A percentile compares a stretch with the other conserved stretches of the same genome.
Evolutionary conservation across 2,329 filamentous ascomycete species (phyloP).

Genomic region (Ceratocystis ficicola): DNA sequence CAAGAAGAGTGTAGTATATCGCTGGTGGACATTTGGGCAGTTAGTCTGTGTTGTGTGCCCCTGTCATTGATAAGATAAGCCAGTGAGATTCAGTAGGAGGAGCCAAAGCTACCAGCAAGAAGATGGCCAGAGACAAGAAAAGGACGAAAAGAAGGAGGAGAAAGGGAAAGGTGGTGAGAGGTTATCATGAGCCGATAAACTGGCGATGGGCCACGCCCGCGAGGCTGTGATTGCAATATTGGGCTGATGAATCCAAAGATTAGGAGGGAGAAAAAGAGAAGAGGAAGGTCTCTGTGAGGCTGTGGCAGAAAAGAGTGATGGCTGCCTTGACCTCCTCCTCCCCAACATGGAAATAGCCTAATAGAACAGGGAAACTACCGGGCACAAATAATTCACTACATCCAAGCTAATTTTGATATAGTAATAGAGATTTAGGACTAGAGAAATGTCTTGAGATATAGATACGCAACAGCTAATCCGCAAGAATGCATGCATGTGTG

Average conservation of each 20-base stretch:
- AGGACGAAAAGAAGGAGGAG: background rate
- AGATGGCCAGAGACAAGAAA: background rate
- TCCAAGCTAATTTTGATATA: too few species aligned
- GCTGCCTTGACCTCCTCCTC: background rate
- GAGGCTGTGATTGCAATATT: background rate
- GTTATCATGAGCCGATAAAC: constrained; percentile 1
- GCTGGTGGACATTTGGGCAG: background rate
- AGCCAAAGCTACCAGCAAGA: background rate
- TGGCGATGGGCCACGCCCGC: background rate
- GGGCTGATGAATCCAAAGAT: background rate
- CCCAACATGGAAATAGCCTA: background rate
- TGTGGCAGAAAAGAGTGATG: background rate
- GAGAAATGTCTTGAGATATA: too few species aligned
- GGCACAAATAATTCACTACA: background rate
- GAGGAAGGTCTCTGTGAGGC: background rate
- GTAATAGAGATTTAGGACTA: too few species aligned
- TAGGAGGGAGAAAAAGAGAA: background rate
- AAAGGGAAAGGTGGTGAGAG: background rate
- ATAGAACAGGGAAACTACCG: background rate
- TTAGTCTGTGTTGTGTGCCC: background rate
- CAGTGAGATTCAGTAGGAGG: background rate
- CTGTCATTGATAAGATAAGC: constrained; percentile 16
- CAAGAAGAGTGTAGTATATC: background rate
- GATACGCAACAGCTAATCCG: too few species aligned
- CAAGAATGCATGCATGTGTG: too few species aligned